Percentiles rank a stretch among this genome's conserved stretches.
Conservation (phyloP, 305 asterid genomes). For the Rubia occidens region DNA sequence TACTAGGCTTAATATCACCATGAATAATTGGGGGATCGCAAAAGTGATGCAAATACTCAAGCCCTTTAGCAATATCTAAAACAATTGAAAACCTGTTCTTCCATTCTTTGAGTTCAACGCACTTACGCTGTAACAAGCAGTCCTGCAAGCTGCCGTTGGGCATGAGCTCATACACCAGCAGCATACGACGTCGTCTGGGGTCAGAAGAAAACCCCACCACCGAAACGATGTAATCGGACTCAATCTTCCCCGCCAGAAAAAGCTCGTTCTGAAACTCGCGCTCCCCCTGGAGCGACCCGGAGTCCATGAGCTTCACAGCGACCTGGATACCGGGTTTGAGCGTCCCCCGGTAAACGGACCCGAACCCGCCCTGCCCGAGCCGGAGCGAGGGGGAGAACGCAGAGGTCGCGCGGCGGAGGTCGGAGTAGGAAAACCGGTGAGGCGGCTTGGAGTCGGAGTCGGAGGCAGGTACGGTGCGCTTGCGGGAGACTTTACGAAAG, state of each 20-base stretch:
- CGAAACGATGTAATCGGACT: conserved; percentile 58
- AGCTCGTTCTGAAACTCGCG: conserved; percentile 95
- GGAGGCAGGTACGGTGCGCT: conserved; percentile 72
- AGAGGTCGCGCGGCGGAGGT: conserved; percentile 74
- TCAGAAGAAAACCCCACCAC: conserved; percentile 73
- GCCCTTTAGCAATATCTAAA: conserved; percentile 74
- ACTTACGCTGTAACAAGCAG: conserved; percentile 69
- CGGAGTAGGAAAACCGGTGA: conserved; percentile 51
- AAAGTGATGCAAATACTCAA: conserved; percentile 75
- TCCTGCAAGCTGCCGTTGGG: conserved; percentile 89
- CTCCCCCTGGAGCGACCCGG: conserved; percentile 93
- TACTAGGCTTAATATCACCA: conserved; percentile 94
- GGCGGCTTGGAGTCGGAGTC: conserved; percentile 69
- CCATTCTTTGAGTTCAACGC: conserved; percentile 66
- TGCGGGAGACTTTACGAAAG: conserved; percentile 49
- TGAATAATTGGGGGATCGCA: conserved; percentile 89
- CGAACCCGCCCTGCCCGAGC: conserved; percentile 93
- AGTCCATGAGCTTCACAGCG: conserved; percentile 87
- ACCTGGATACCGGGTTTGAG: conserved; percentile 32
- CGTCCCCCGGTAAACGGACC: conserved; percentile 73
- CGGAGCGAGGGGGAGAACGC: conserved; percentile 60
- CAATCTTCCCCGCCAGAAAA: conserved; percentile 64
- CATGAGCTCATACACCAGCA: conserved; percentile 79
- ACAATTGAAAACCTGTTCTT: conserved; percentile 54
- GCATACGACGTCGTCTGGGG: conserved; percentile 66